A percentile compares a stretch with the other conserved stretches of the same genome.
Conservation (phyloP, 1,284 basidiomycete species). For the Mycosarcoma mackinlayi region DNA sequence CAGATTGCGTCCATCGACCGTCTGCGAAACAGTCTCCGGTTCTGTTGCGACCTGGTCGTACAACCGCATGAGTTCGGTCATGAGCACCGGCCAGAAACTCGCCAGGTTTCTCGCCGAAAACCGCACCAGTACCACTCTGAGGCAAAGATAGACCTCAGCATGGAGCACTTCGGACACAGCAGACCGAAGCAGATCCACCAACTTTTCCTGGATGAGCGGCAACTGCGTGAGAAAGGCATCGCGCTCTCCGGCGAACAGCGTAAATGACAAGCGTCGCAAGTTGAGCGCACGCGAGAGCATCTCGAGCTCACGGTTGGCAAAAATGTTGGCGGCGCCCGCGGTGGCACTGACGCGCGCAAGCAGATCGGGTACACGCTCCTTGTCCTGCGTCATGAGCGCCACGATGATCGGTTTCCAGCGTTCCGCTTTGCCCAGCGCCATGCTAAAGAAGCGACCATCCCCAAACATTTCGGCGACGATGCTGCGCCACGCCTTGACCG, state of each 20-base stretch:
- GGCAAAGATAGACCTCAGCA: conserved; percentile 87
- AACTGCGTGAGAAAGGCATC: conserved; percentile 90
- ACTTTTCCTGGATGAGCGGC: conserved; percentile 92
- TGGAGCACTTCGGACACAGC: conserved; percentile 85
- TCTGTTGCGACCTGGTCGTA: conserved; percentile 72
- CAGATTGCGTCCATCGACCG: conserved; percentile 83
- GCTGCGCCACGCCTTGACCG: conserved; percentile 85
- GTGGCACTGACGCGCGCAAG: conserved; percentile 70
- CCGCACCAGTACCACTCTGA: conserved; percentile 90
- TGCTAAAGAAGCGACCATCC: conserved; percentile 88
- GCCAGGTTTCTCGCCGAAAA: conserved; percentile 89
- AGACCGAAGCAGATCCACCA: conserved; percentile 87
- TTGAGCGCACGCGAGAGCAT: conserved; percentile 88
- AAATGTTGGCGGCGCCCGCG: conserved; percentile 91
- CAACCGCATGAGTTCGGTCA: conserved; percentile 84
- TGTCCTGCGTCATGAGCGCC: conserved; percentile 85
- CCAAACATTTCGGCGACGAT: conserved; percentile 83
- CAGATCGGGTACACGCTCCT: conserved; percentile 84
- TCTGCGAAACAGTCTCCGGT: conserved; percentile 72
- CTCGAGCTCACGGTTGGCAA: conserved; percentile 94
- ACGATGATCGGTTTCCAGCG: conserved; percentile 84
- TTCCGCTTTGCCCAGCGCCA: conserved; percentile 72
- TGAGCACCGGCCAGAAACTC: conserved; percentile 95
- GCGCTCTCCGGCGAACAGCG: conserved; percentile 84
- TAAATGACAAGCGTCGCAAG: conserved; percentile 85